Evolutionary conservation across 257 asterid species (phyloP).

Genomic region (Solanum arcanum): DNA sequence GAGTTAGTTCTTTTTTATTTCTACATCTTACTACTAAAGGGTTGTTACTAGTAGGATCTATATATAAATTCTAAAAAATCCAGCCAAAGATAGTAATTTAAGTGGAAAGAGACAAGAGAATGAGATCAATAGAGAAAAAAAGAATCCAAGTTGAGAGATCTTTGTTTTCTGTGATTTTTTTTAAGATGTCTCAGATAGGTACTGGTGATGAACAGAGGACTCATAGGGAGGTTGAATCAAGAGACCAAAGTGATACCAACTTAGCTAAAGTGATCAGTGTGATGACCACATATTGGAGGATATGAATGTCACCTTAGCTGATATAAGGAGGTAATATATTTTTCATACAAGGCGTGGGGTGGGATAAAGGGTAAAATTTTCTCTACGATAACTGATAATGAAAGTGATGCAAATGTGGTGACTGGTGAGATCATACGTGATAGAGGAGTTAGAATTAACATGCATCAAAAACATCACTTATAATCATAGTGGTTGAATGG

Average conservation of each 20-base stretch:
- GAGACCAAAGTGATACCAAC: not conserved
- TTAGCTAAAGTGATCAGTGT: not conserved
- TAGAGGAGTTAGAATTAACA: not conserved
- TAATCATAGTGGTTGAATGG: not conserved
- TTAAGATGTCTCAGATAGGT: not conserved
- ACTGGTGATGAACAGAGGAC: not conserved
- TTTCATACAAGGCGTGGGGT: not conserved
- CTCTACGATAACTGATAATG: not conserved
- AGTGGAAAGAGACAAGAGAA: not conserved
- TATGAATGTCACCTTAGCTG: not conserved
- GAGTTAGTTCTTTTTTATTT: not conserved
- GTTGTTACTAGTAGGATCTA: not conserved
- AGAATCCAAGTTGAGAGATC: not conserved
- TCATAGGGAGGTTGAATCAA: not conserved
- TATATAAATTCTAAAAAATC: not conserved
- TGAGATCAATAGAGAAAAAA: not conserved
- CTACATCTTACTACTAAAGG: not conserved
- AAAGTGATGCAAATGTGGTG: not conserved
- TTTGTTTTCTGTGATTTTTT: not conserved
- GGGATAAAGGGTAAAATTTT: not conserved
- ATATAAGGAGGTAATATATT: not conserved
- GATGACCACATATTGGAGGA: not conserved
- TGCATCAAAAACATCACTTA: not conserved
- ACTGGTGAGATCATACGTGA: not conserved
- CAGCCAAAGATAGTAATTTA: not conserved